Percentiles rank a stretch among this genome's conserved stretches.
phyloP scores from a whole-genome alignment of 148 eudicot species.

The Pharnaceum exiguum region DNA sequence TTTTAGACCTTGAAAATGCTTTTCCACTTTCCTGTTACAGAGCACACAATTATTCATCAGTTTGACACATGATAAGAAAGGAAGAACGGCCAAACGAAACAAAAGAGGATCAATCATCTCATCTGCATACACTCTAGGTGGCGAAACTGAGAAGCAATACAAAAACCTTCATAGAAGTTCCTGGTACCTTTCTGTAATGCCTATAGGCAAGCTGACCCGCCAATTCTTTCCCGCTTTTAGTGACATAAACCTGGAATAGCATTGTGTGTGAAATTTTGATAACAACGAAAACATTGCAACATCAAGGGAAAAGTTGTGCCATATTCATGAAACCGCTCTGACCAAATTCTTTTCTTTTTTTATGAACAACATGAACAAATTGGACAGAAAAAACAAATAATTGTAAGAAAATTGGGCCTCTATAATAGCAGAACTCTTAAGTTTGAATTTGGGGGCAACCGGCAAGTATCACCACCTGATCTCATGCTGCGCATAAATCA shows the following conservation, averaged over 20 bases:
- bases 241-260: constrained; percentile 72
- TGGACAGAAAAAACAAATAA: too few species aligned
- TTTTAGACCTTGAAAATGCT: constrained; percentile 41
- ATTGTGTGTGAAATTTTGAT: not conserved
- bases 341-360: too few species aligned
- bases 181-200: constrained; percentile 67
- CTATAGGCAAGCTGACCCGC: constrained; percentile 72
- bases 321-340: too few species aligned
- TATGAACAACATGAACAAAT: too few species aligned
- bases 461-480: too few species aligned
- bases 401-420: too few species aligned
- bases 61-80: too few species aligned
- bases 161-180: not conserved
- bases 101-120: not conserved
- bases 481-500: too few species aligned
- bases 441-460: too few species aligned
- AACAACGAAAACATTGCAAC: not conserved
- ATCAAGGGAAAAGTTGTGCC: too few species aligned
- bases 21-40: constrained; percentile 68
- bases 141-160: not conserved
- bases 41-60: constrained; percentile 5
- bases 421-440: too few species aligned
- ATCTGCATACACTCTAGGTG: not conserved
- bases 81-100: not conserved
- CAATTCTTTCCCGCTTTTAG: constrained; percentile 65